Evolutionary conservation across 106 monocot genomes (phyloP).

Genomic region (Gastrodia elata): DNA sequence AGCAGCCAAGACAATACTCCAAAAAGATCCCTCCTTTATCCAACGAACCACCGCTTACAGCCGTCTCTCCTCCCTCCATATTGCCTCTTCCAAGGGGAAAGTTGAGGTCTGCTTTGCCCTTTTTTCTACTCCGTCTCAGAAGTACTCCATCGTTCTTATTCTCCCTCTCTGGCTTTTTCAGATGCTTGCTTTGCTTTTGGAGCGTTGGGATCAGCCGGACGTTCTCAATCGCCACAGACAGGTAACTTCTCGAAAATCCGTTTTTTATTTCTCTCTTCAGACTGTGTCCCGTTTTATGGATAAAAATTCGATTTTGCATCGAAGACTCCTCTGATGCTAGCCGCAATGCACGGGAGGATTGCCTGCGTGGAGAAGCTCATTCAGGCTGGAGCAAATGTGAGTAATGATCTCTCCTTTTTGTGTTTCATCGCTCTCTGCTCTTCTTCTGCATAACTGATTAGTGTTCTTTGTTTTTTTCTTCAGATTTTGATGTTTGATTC

Average conservation of each 20-base stretch:
- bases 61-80: slow-evolving; percentile 47
- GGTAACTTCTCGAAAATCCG: slow-evolving; percentile 20
- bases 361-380: slow-evolving; percentile 72
- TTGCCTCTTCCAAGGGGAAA: slow-evolving; percentile 42
- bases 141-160: not conserved
- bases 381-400: slow-evolving; percentile 74
- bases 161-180: slow-evolving; percentile 7
- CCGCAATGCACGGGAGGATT: slow-evolving; percentile 89
- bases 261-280: not conserved
- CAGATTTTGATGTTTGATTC: slow-evolving; percentile 95
- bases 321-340: slow-evolving; percentile 93
- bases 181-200: slow-evolving; percentile 1
- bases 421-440: not conserved
- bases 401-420: slow-evolving; percentile 1
- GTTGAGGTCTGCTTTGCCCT: slow-evolving; percentile 19
- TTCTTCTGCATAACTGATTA: not conserved
- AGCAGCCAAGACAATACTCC: slow-evolving; percentile 11
- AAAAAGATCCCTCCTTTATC: slow-evolving; percentile 13
- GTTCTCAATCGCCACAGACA: slow-evolving; percentile 64
- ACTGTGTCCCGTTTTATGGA: not conserved
- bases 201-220: slow-evolving; percentile 35
- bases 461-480: not conserved
- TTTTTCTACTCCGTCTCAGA: no score
- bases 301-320: not conserved
- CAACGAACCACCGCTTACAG: slow-evolving; percentile 20